These are phyloP conservation scores for Leccinum pachyderme DNA, from an alignment of 1,284 basidiomycete species.

Conservation along the genomic window DNA sequence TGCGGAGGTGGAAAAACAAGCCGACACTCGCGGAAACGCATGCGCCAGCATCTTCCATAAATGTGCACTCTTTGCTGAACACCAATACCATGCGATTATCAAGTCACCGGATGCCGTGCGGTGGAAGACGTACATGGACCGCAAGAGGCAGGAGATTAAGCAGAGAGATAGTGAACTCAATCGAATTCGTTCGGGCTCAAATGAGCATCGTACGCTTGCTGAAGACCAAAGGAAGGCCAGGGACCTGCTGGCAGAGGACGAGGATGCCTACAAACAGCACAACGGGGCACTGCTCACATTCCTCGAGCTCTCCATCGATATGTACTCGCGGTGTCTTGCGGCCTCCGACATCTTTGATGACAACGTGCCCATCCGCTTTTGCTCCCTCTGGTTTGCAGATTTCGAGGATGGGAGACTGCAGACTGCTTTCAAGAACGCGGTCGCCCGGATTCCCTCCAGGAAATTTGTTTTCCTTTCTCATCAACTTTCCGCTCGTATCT, in stretches of 20 bases:
- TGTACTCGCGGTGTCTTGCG: conserved; percentile 78
- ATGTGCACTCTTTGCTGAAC: conserved; percentile 87
- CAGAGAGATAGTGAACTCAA: conserved; percentile 46
- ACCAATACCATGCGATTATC: conserved; percentile 72
- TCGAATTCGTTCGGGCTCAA: conserved; percentile 28
- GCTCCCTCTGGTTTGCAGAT: conserved; percentile 91
- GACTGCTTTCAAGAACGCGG: conserved; percentile 45
- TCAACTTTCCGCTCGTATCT: conserved; percentile 88
- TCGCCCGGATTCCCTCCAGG: conserved; percentile 74
- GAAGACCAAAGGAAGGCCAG: conserved; percentile 40
- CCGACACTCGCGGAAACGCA: conserved; percentile 25
- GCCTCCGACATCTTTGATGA: conserved; percentile 75
- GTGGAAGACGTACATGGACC: conserved; percentile 71
- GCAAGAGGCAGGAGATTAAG: conserved; percentile 65
- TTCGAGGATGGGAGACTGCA: conserved; percentile 62
- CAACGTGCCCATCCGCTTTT: conserved; percentile 76
- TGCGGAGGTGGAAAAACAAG: conserved; percentile 23
- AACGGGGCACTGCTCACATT: conserved; percentile 61
- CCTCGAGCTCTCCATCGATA: conserved; percentile 72
- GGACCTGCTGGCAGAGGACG: conserved; percentile 52
- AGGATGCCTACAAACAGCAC: conserved; percentile 59
- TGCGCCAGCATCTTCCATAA: conserved; percentile 75
- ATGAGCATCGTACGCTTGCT: conserved; percentile 24
- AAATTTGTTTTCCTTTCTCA: conserved; percentile 92
- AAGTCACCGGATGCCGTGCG: conserved; percentile 73